Evolutionary conservation across 73 alveolate species (phyloP).

Genomic region (Paramecium bursaria): DNA sequence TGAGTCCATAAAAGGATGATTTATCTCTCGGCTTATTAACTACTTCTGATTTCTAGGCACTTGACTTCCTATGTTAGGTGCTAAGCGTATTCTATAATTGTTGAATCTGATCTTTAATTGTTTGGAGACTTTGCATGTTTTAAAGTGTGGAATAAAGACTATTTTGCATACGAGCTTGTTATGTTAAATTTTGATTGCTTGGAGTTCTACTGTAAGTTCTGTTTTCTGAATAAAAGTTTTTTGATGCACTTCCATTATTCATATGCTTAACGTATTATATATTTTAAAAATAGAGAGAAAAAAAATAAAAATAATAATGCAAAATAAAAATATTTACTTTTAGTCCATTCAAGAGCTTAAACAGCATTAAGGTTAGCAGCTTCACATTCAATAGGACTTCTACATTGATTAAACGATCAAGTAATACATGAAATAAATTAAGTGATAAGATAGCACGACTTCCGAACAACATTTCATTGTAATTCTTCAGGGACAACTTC

Average conservation of each 20-base stretch:
- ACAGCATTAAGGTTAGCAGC: neutral
- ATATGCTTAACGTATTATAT: neutral
- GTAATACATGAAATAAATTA: neutral
- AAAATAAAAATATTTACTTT: neutral
- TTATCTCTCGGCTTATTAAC: conserved; percentile 29
- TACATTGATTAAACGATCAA: no score
- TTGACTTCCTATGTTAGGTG: conserved; percentile 20
- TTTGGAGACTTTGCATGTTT: conserved; percentile 7
- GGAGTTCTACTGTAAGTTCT: conserved; percentile 39
- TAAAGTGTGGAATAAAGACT: conserved; percentile 25
- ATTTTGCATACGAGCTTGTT: neutral
- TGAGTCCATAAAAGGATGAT: conserved; percentile 25
- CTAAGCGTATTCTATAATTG: conserved; percentile 23
- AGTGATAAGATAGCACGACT: neutral
- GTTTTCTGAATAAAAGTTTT: conserved; percentile 26
- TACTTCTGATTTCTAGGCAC: neutral
- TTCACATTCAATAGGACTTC: neutral
- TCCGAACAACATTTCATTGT: neutral
- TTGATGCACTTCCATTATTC: conserved; percentile 38
- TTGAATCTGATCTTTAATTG: conserved; percentile 18
- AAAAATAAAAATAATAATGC: neutral
- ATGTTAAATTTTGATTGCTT: neutral
- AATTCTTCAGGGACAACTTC: neutral
- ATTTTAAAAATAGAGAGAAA: no score
- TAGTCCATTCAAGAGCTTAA: neutral